These are phyloP conservation scores for Malus sylvestris DNA, from an alignment of 306 rosid species.

Conservation along the genomic window DNA sequence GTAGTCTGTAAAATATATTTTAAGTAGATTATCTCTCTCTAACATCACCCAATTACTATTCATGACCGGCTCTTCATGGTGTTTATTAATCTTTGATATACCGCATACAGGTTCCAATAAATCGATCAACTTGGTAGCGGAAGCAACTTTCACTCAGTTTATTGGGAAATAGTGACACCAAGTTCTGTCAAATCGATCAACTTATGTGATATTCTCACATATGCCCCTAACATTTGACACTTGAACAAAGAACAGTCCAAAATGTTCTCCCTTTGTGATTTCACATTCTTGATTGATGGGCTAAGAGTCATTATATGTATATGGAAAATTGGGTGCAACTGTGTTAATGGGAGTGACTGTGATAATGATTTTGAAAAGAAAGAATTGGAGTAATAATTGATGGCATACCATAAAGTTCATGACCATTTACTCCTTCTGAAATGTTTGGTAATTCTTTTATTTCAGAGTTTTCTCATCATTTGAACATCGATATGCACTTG, in stretches of 20 bases:
- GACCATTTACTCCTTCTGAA: background rate
- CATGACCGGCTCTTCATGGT: background rate
- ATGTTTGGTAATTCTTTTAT: constrained; percentile 14
- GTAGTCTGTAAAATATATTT: too few relatives aligned
- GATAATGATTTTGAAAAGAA: constrained; percentile 57
- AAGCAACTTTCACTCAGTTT: constrained; percentile 25
- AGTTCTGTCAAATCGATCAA: constrained; percentile 83
- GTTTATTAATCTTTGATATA: background rate
- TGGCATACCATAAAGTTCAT: constrained; percentile 26
- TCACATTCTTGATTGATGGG: constrained; percentile 45
- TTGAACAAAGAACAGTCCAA: constrained; percentile 40
- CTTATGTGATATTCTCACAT: constrained; percentile 34
- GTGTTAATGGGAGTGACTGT: constrained; percentile 76
- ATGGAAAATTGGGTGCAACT: constrained; percentile 31
- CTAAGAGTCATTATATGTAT: constrained; percentile 38
- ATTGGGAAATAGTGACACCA: constrained; percentile 43
- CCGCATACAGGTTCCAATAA: too few relatives aligned
- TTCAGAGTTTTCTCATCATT: background rate
- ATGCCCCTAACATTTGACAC: constrained; percentile 38
- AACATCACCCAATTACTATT: background rate
- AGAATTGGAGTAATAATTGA: constrained; percentile 33
- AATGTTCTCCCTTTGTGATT: constrained; percentile 27
- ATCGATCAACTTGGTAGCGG: constrained; percentile 12
- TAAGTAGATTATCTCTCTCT: too few relatives aligned
- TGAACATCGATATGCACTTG: background rate